phyloP scores from a whole-genome alignment of 345 rosid genomes.

The Heritiera fomes region DNA sequence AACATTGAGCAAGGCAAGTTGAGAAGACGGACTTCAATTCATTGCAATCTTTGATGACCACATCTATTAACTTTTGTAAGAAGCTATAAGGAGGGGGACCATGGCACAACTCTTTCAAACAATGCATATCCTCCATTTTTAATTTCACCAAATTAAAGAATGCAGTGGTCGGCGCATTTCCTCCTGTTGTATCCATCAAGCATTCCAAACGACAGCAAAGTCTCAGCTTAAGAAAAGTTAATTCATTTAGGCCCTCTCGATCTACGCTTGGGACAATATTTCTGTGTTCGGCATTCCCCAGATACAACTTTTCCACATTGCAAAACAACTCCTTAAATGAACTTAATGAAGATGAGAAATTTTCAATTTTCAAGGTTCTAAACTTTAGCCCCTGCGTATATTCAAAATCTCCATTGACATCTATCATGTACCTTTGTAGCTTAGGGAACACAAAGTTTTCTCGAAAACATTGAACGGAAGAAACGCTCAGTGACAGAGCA shows the following conservation, averaged over 20 bases:
- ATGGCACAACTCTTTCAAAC: neutral
- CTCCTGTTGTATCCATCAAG: neutral
- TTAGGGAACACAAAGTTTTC: neutral
- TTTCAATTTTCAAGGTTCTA: neutral
- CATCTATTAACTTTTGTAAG: neutral
- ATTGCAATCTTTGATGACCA: neutral
- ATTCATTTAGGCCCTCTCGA: too few relatives aligned
- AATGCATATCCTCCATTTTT: rapidly evolving
- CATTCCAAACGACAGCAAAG: neutral
- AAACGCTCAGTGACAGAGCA: neutral
- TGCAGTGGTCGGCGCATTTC: neutral
- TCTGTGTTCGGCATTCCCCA: too few relatives aligned
- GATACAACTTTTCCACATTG: neutral
- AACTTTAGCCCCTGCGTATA: neutral
- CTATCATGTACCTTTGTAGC: neutral
- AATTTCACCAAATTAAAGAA: neutral
- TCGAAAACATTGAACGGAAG: neutral
- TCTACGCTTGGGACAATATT: too few relatives aligned
- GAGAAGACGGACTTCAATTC: too few relatives aligned
- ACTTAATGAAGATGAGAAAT: neutral
- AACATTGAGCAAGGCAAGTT: too few relatives aligned
- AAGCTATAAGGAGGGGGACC: neutral
- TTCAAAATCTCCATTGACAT: neutral
- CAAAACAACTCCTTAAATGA: neutral
- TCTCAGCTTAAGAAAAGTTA: too few relatives aligned